Evolutionary conservation across 139 green algal species (phyloP), one percentile per base, ranked within the genome.

Genomic region (Auxenochlorella pyrenoidosa): DNA sequence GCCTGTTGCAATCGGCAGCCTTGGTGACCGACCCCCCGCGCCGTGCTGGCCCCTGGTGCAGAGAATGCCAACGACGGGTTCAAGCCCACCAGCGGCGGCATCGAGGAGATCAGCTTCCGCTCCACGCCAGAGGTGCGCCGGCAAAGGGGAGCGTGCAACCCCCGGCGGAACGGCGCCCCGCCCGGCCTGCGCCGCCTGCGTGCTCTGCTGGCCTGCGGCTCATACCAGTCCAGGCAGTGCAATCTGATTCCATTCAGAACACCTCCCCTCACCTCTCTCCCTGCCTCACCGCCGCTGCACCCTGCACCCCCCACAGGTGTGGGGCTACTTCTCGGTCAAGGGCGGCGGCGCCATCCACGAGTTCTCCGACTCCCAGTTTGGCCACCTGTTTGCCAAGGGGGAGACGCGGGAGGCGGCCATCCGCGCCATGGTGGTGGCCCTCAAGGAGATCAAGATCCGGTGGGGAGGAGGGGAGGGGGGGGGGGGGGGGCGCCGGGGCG

Each of bases 251-350:
- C 47, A 54, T 10, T 10, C 47, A n/a, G n/a, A n/a, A n/a, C 47
- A 54, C 47, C 47, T 54, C 43, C 28, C 41, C 41, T 40, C 10
- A 38, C 41, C 24, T 26, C 24, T 1, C 73, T 36, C 24, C 24
- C 15, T 51, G 91, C n/a, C n/a, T n/a, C n/a, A n/a, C n/a, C n/a
- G n/a, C n/a, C n/a, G n/a, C n/a, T n/a, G n/a, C n/a, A n/a, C n/a
- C n/a, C n/a, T 84, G 36, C 84, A 87, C 75, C 94, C 93, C 26
- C 92, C 93, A 18, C 93, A 98, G 54, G 98, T 99, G 83, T 99
- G 97, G 96, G 98, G 96, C 80, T 99, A 99, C 95, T 99, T 99
- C 92, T 96, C 88, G 19, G 96, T 99, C 76, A 98, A 98, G 91
- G 92, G 86, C 32, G 97, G 97, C 40, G 96, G 96, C 28, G 95